Evolutionary conservation across 306 rosid genomes (phyloP), one percentile per base, ranked within the genome.

Genomic region (Castanea crenata): DNA sequence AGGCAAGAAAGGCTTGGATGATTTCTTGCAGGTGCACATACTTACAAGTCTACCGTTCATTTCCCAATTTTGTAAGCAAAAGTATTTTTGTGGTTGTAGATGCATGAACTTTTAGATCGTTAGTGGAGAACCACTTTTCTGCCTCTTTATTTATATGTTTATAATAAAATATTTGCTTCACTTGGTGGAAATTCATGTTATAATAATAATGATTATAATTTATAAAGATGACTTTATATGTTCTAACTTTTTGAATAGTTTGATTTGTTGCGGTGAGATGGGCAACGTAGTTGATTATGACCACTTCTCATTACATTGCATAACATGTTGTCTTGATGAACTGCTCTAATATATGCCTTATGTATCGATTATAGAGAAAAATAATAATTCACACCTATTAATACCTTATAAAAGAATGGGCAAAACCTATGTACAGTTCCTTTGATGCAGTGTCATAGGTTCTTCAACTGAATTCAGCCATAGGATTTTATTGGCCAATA

Each of bases 1-100:
- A 83, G 15, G 77, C 84, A 83, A 77, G 85, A 88, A 87, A 79
- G 82, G 57, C 76, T 75, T 54, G 64, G 82, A 85, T 88, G 80
- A 91, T 86, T 76, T 76, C 76, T 71, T 83, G 73, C 74, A 57
- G 77, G 84, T 76, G 83, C 71, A 78, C 59, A 38, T 81, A 73
- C 64, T 76, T 73, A 77, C 71, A 77, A 77, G 71, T 77, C 75
- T 73, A 56, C 78, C 56, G 8, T 35, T 74, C 41, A 32, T 69
- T 74, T 55, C 57, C 62, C 84, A 80, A 76, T 84, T 89, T 89
- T 89, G 83, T 74, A 61, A 70, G 69, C 71, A 69, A 70, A 71
- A 25, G 77, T 59, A 41, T 27, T 76, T 67, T 27, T 78, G 55
- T 73, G 69, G 21, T 49, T 74, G 13, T 20, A 76, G 65, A 23